A percentile compares a stretch with the other conserved stretches of the same genome.
Conservation (phyloP, 208 protist species). For the Vickermania ingenoplastis region DNA sequence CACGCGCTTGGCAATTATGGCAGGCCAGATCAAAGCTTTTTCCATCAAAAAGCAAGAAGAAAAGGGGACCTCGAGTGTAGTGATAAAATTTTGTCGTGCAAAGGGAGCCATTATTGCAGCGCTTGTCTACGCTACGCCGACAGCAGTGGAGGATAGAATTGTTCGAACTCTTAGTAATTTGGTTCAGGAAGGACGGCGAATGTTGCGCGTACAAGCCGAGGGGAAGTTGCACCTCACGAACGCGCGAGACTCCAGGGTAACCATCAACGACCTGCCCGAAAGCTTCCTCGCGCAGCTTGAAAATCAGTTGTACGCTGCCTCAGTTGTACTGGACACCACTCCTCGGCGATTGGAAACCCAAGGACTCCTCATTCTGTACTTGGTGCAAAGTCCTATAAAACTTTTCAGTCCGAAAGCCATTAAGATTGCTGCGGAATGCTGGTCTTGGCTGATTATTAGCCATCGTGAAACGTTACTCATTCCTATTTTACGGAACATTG, state of each 20-base stretch:
- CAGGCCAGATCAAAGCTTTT: slow-evolving; percentile 15
- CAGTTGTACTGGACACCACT: not conserved
- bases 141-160: not conserved
- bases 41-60: not conserved
- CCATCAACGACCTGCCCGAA: not conserved
- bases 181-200: not conserved
- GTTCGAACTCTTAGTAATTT: not conserved
- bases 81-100: not conserved
- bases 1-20: slow-evolving; percentile 23
- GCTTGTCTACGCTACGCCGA: not conserved
- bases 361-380: slow-evolving; percentile 29
- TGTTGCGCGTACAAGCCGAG: not conserved
- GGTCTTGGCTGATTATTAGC: slow-evolving; percentile 61
- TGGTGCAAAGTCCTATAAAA: slow-evolving; percentile 58
- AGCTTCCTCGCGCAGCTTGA: not conserved
- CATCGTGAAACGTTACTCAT: slow-evolving; percentile 35
- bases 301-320: not conserved
- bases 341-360: not conserved
- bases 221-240: not conserved
- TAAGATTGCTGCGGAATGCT: slow-evolving; percentile 41
- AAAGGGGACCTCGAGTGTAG: slow-evolving; percentile 6
- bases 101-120: not conserved
- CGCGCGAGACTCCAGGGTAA: not conserved
- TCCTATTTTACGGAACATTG: slow-evolving; percentile 42
- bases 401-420: slow-evolving; percentile 44